These are phyloP conservation scores for Glonium stellatum DNA, from an alignment of 495 filamentous ascomycete species.

Conservation along the genomic window DNA sequence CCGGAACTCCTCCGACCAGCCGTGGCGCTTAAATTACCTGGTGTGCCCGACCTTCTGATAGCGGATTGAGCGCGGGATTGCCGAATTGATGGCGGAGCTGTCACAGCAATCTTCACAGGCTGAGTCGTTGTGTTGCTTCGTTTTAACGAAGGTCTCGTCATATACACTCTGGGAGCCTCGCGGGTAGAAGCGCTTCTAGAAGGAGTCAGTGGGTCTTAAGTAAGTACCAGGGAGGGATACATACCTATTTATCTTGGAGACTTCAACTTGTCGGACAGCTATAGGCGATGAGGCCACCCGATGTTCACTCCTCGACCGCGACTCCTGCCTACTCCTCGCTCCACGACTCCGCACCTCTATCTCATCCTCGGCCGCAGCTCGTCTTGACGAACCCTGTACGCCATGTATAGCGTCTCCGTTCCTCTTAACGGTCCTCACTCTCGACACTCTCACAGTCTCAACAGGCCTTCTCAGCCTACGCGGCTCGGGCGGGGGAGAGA, in stretches of 20 bases:
- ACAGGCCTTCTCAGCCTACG: constrained; percentile 5
- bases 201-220: constrained; percentile 2
- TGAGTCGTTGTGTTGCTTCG: constrained; percentile 18
- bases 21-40: not conserved
- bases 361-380: not conserved
- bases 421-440: not conserved
- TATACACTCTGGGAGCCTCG: constrained; percentile 20
- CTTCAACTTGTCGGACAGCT: not conserved
- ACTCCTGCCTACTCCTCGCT: not conserved
- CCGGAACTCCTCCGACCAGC: constrained; percentile 20
- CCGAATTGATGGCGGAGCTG: constrained; percentile 7
- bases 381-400: not conserved
- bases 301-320: not conserved
- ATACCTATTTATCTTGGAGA: constrained; percentile 17
- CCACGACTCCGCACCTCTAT: not conserved
- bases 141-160: constrained; percentile 22
- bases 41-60: not conserved
- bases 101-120: not conserved
- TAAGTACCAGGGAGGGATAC: not conserved
- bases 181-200: constrained; percentile 18
- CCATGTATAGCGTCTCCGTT: not conserved
- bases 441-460: not conserved
- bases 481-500: constrained; percentile 13
- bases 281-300: not conserved
- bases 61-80: not conserved